Percentiles rank a stretch among this genome's conserved stretches.
Evolutionary conservation across 306 rosid species (phyloP).

Genomic region (Cicer chorassanicum): DNA sequence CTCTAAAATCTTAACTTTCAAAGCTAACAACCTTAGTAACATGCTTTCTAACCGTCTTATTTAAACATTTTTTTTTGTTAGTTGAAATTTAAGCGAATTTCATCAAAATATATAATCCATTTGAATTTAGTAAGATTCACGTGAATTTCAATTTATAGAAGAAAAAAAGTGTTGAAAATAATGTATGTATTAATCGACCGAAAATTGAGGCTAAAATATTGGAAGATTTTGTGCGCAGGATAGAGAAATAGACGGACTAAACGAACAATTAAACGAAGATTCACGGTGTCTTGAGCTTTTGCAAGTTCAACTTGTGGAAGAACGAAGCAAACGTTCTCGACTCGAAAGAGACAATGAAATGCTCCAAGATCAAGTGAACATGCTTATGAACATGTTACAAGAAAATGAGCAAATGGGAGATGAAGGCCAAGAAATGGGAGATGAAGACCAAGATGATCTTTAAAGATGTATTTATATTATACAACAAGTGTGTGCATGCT

Average conservation of each 20-base stretch:
- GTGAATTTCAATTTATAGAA: background rate
- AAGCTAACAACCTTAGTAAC: background rate
- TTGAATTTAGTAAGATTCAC: background rate
- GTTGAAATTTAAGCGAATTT: background rate
- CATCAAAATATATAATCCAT: background rate
- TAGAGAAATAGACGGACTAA: slow-evolving; percentile 81
- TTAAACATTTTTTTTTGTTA: background rate
- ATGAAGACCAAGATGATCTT: slow-evolving; percentile 58
- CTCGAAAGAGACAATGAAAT: slow-evolving; percentile 78
- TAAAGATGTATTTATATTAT: slow-evolving; percentile 22
- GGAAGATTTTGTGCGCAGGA: slow-evolving; percentile 55
- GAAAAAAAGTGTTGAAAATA: background rate
- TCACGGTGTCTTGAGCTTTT: slow-evolving; percentile 73
- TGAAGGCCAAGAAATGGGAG: slow-evolving; percentile 50
- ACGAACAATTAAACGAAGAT: slow-evolving; percentile 86
- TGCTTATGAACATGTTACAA: slow-evolving; percentile 92
- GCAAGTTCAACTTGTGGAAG: slow-evolving; percentile 83
- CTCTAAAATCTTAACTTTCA: slow-evolving; percentile 18
- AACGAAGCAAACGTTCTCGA: slow-evolving; percentile 69
- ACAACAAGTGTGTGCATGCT: background rate
- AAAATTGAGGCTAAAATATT: slow-evolving; percentile 3
- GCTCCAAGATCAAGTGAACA: slow-evolving; percentile 80
- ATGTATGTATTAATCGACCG: too few species aligned
- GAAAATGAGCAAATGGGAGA: slow-evolving; percentile 67
- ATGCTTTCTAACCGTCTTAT: background rate